These are phyloP conservation scores for Moelleriella libera DNA, from an alignment of 2,329 filamentous ascomycete genomes.

Conservation along the genomic window DNA sequence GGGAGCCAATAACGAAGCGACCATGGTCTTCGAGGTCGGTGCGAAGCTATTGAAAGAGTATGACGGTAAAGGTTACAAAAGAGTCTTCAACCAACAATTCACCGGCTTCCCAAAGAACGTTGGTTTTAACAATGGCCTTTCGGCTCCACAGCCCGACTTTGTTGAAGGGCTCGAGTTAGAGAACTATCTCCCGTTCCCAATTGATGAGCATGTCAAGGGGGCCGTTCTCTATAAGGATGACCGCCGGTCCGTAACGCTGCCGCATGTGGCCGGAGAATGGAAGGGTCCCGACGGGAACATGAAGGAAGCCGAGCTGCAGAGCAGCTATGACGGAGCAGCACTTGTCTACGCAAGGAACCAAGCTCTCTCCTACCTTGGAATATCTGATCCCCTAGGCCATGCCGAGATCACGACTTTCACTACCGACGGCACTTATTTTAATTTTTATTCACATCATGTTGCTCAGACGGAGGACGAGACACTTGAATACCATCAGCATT, in stretches of 20 bases:
- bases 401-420: neutral
- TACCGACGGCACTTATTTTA: too few species aligned
- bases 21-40: neutral
- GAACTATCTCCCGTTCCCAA: neutral
- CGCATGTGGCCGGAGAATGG: neutral
- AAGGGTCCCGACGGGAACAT: neutral
- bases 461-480: neutral
- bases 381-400: neutral
- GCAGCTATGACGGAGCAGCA: neutral
- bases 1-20: neutral
- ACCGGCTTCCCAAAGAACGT: neutral
- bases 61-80: neutral
- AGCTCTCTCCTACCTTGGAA: neutral
- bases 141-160: neutral
- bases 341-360: neutral
- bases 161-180: neutral
- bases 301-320: neutral
- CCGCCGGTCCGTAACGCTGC: neutral
- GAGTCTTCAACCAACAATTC: neutral
- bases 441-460: too few species aligned
- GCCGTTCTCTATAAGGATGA: neutral
- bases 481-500: too few species aligned
- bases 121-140: neutral
- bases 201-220: neutral
- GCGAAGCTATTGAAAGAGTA: neutral